phyloP scores from a whole-genome alignment of 768 basidiomycete species.

The Amanita pallidorosea region DNA sequence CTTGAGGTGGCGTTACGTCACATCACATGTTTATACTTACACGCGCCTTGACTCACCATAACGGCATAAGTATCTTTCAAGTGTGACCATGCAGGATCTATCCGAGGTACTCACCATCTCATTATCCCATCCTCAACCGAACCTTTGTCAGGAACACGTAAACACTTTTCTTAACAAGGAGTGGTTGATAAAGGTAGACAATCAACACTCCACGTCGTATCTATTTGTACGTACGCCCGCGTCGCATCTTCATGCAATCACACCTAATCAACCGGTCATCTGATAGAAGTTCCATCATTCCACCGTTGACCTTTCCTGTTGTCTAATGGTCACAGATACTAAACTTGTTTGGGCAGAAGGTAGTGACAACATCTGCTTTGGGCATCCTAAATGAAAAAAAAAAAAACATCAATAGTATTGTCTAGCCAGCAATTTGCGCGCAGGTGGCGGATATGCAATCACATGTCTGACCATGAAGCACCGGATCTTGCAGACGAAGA shows the following conservation, averaged over 20 bases:
- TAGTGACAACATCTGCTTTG: conserved; percentile 14
- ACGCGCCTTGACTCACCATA: neutral
- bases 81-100: conserved; percentile 32
- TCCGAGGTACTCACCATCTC: conserved; percentile 26
- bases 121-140: conserved; percentile 1
- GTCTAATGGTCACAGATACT: conserved; percentile 62
- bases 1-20: neutral
- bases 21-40: no score
- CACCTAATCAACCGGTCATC: neutral
- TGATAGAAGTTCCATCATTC: conserved; percentile 56
- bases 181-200: conserved; percentile 65
- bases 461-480: conserved; percentile 17
- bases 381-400: neutral
- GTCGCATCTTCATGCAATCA: neutral
- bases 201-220: conserved; percentile 51
- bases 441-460: conserved; percentile 60
- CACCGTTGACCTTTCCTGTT: conserved; percentile 44
- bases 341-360: conserved; percentile 71
- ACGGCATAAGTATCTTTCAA: neutral
- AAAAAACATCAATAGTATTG: conserved; percentile 27
- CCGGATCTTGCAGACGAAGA: conserved; percentile 37
- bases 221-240: conserved; percentile 47
- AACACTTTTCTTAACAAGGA: conserved; percentile 52
- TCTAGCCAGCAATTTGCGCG: conserved; percentile 49
- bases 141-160: conserved; percentile 36